Evolutionary conservation across 2,329 filamentous ascomycete species (phyloP).

Genomic region (Colletotrichum magnum): DNA sequence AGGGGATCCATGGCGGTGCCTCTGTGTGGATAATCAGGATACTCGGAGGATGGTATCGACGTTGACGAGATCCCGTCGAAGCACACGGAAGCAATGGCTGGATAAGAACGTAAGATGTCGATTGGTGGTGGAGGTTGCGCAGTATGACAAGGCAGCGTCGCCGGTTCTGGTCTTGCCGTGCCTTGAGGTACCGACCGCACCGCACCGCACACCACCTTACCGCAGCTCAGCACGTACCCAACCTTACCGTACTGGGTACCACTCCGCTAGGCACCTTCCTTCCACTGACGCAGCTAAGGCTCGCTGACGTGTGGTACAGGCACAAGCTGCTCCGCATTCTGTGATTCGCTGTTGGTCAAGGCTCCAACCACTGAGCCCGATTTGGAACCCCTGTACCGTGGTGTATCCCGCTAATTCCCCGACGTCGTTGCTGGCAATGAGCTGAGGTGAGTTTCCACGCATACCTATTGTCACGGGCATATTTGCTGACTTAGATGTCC

Average conservation of each 20-base stretch:
- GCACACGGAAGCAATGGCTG: constrained; percentile 1
- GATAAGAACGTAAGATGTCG: constrained; percentile 21
- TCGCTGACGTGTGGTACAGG: constrained; percentile 15
- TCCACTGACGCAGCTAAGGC: background rate
- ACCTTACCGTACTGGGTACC: no score
- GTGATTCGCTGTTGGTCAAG: constrained; percentile 34
- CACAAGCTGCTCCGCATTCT: constrained; percentile 31
- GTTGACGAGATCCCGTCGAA: constrained; percentile 12
- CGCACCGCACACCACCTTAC: no score
- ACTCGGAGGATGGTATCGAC: constrained; percentile 7
- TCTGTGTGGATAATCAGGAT: constrained; percentile 3
- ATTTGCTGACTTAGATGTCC: no score
- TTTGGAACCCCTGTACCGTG: constrained; percentile 3
- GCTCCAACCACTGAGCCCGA: constrained; percentile 31
- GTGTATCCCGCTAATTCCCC: background rate
- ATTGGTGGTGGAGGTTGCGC: constrained; percentile 32
- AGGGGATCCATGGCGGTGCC: constrained; percentile 59
- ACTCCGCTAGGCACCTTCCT: no score
- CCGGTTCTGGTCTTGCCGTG: constrained; percentile 26
- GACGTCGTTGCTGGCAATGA: background rate
- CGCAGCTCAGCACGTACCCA: no score
- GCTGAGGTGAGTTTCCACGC: background rate
- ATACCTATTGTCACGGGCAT: no score
- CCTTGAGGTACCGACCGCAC: background rate
- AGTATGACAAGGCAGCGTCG: constrained; percentile 29